Percentiles rank a stretch among this genome's conserved stretches.
Evolutionary conservation across 139 green algal species (phyloP).

Genomic region (Volvox africanus): DNA sequence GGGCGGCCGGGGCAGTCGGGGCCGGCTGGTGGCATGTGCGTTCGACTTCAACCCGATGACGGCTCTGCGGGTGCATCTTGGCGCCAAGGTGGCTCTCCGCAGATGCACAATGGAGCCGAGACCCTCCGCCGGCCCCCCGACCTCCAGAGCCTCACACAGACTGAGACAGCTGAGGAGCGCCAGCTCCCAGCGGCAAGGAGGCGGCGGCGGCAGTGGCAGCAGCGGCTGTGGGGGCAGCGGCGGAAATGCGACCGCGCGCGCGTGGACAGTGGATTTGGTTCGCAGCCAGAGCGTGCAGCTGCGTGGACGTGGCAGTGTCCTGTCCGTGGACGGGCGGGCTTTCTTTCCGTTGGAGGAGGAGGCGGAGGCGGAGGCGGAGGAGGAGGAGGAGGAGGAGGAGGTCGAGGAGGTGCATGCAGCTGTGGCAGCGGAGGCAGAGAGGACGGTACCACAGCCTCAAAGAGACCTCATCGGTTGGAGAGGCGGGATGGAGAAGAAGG

Average conservation of each 20-base stretch:
- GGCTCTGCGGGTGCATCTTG: slow-evolving; percentile 35
- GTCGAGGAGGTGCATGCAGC: not conserved
- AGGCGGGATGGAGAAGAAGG: no score
- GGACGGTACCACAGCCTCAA: no score
- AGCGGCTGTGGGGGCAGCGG: no score
- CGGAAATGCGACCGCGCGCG: no score
- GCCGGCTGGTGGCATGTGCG: not conserved
- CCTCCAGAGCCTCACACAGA: not conserved
- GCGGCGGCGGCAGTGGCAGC: no score
- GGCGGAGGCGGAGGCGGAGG: slow-evolving; percentile 3
- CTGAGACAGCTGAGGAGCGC: not conserved
- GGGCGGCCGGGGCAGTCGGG: slow-evolving; percentile 18
- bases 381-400: not conserved
- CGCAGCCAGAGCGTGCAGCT: slow-evolving; percentile 32
- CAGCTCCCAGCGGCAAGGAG: not conserved
- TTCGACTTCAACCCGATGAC: slow-evolving; percentile 45
- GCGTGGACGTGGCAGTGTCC: not conserved
- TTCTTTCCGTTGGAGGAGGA: slow-evolving; percentile 14
- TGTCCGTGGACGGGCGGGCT: slow-evolving; percentile 27
- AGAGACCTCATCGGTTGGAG: no score
- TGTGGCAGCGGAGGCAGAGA: no score
- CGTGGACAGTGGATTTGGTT: not conserved
- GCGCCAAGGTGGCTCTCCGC: slow-evolving; percentile 10
- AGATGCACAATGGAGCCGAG: not conserved
- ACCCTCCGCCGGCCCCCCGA: not conserved